Base-by-base conservation (phyloP, 208 protist genomes). In the Herpetomonas samuelpessoai region DNA sequence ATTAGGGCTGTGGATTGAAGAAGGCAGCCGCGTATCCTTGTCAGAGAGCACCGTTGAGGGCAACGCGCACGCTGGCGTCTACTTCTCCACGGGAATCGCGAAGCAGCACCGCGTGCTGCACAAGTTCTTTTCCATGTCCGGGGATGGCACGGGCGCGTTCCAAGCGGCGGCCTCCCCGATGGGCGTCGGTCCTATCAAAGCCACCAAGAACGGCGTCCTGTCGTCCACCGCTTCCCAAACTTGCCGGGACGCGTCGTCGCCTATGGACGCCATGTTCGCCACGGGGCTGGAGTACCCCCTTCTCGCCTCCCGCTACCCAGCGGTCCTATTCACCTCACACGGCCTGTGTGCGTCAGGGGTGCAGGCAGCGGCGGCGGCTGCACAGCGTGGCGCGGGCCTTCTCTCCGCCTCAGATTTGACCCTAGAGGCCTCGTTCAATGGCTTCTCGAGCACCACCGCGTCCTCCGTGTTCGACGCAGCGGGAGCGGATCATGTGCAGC, bases 1-100 rank as follows among this genome's bases (percentile, higher is more conserved):
- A 19, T 65, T 95, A 9, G 89, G 89, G 6, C 83, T 77, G 19
- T 95, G 86, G 86, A 49, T 92, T 7, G 79, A 83, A 50, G 62
- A 74, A 7, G 86, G 79, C 35, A 89, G 79, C 41, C 76, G 76
- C 57, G 79, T 79, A 1, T 76, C 75, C 10, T 30, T 95, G 4
- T 47, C 44, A 2, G 68, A 59, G 16, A 91, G 79, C 67, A 30
- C 61, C 30, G 80, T 95, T 14, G 64, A 74, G 46, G 55, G 57
- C 1, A 70, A 95, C 60, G 52, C 45, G 18, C 79, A 91, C 57
- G 35, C 74, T n/a, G 88, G 88, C 22, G 74, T 95, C 16, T 67
- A 82, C 25, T 62, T 79, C 47, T 81, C 78, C 0, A 70, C 59
- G 35, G 76, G 81, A 12, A 51, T 90, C 0, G n/a, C 71, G 21